Evolutionary conservation across 225 moss, liverwort and hornwort species (phyloP).

Genomic region (Thuidium tamariscinum): DNA sequence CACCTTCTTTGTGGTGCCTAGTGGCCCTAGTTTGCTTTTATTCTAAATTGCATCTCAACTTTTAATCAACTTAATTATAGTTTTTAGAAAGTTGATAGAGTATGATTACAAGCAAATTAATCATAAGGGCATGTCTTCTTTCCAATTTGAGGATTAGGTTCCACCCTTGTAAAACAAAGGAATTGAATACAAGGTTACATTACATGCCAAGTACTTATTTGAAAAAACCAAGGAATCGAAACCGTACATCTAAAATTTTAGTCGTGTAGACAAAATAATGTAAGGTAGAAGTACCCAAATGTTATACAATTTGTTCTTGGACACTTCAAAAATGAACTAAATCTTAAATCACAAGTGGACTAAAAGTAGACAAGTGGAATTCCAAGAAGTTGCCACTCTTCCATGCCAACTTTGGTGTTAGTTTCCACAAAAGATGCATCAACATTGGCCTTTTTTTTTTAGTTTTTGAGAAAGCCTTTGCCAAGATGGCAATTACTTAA

Average conservation of each 20-base stretch:
- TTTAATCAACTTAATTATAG: not conserved
- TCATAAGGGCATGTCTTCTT: fast-evolving
- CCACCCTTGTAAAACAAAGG: fast-evolving
- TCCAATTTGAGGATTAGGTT: not conserved
- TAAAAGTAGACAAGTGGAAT: no score
- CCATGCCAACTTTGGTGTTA: no score
- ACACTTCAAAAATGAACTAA: no score
- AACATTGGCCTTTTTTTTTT: no score
- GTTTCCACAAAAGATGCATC: no score
- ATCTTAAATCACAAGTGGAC: no score
- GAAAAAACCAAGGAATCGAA: not conserved
- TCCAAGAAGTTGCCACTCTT: no score
- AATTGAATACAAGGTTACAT: not conserved
- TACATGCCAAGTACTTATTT: not conserved
- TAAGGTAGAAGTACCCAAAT: no score
- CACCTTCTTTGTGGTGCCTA: fast-evolving
- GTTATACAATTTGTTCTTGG: no score
- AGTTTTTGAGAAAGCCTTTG: no score
- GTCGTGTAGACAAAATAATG: not conserved
- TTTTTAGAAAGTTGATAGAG: fast-evolving
- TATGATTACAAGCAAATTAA: not conserved
- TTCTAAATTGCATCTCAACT: not conserved
- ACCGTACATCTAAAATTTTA: not conserved
- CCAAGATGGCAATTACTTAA: no score
- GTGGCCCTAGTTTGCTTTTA: fast-evolving